These are phyloP conservation scores for Cutaneotrichosporon cavernicola DNA, from an alignment of 1,284 basidiomycete genomes.

Conservation along the genomic window DNA sequence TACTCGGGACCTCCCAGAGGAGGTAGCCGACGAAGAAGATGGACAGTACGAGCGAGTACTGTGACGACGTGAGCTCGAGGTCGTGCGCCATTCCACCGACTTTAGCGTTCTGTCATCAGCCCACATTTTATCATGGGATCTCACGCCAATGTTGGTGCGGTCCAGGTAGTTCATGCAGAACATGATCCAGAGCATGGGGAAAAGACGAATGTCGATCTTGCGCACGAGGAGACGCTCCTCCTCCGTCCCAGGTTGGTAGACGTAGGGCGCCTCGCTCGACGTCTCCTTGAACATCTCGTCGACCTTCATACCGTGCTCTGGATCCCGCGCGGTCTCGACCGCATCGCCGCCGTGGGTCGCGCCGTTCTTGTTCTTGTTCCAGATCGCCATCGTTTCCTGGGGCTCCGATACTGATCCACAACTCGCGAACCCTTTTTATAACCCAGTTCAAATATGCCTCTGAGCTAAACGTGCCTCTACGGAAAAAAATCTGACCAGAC, in stretches of 20 bases:
- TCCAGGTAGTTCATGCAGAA: slow-evolving; percentile 22
- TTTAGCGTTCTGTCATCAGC: slow-evolving; percentile 30
- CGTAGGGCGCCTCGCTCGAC: background rate
- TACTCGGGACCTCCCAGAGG: slow-evolving; percentile 52
- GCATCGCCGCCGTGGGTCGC: background rate
- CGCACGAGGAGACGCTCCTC: slow-evolving; percentile 50
- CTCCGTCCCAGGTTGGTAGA: slow-evolving; percentile 39
- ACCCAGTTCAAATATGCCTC: background rate
- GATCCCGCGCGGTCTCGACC: background rate
- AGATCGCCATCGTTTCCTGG: slow-evolving; percentile 2
- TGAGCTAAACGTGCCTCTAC: background rate
- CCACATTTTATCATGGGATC: no score
- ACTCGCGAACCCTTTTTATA: background rate
- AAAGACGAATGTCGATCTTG: slow-evolving; percentile 50
- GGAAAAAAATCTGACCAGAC: no score
- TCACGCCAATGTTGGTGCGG: slow-evolving; percentile 4
- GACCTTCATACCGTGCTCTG: background rate
- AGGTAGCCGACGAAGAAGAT: slow-evolving; percentile 47
- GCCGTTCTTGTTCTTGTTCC: background rate
- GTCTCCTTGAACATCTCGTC: background rate
- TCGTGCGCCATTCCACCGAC: slow-evolving; percentile 49
- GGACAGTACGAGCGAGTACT: slow-evolving; percentile 34
- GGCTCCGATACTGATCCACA: background rate
- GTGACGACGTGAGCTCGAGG: slow-evolving; percentile 35
- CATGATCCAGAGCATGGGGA: slow-evolving; percentile 48